phyloP scores from a whole-genome alignment of 805 yeast genomes.

The Lipomyces oligophaga region DNA sequence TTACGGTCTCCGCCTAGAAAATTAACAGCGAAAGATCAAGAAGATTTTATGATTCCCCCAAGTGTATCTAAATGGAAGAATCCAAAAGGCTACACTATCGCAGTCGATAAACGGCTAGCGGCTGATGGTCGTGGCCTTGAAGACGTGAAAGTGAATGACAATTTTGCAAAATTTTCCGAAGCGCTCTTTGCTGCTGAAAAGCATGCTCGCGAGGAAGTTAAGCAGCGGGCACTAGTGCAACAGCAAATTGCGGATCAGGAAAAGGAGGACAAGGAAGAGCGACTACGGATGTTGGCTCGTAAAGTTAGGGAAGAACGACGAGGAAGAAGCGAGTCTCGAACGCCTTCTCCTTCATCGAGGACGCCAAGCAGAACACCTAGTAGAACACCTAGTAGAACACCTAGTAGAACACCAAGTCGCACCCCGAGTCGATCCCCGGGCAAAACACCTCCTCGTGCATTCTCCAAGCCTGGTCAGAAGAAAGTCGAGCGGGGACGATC shows the following conservation, averaged over 20 bases:
- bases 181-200: conserved; percentile 71
- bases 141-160: conserved; percentile 47
- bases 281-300: conserved; percentile 48
- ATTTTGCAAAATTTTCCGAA: conserved; percentile 58
- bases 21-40: conserved; percentile 67
- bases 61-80: conserved; percentile 95
- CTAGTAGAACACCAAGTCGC: no score
- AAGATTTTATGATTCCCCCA: conserved; percentile 83
- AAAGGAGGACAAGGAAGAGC: conserved; percentile 49
- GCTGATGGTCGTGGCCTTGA: conserved; percentile 44
- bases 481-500: conserved; percentile 10
- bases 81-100: conserved; percentile 81
- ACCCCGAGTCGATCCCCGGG: no score
- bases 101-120: conserved; percentile 71
- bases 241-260: conserved; percentile 50
- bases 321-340: no score
- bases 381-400: no score
- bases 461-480: no score
- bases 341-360: no score
- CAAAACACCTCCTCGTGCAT: no score
- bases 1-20: conserved; percentile 48
- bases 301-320: conserved; percentile 44
- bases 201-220: conserved; percentile 55
- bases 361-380: no score
- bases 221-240: conserved; percentile 48